A percentile compares a stretch with the other conserved stretches of the same genome.
phyloP scores from a whole-genome alignment of 352 stramenopile species.

The Phytophthora citricola region DNA sequence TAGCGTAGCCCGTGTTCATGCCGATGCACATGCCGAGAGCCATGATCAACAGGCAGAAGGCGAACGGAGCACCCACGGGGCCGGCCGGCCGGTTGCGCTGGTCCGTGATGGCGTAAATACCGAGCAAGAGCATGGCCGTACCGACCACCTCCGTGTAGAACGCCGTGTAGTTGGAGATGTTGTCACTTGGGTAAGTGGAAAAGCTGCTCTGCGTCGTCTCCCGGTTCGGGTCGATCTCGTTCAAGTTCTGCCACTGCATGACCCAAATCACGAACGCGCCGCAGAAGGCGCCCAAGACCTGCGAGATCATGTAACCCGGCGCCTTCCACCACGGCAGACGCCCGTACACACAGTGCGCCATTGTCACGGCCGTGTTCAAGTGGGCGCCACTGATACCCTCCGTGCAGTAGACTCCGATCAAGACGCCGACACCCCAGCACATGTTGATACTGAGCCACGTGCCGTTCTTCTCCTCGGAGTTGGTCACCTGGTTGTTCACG shows the following conservation, averaged over 20 bases:
- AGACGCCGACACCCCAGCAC: conserved; percentile 49
- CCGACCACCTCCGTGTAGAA: conserved; percentile 66
- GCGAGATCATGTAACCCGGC: conserved; percentile 48
- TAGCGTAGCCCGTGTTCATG: conserved; percentile 57
- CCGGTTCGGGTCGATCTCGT: conserved; percentile 50
- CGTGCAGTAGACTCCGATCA: conserved; percentile 58
- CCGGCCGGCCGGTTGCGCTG: conserved; percentile 34
- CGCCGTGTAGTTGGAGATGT: conserved; percentile 50
- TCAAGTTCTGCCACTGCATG: conserved; percentile 54
- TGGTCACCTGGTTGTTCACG: conserved; percentile 59
- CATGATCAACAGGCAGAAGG: conserved; percentile 56
- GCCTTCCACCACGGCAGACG: conserved; percentile 54
- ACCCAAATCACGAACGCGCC: conserved; percentile 48
- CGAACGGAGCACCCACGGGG: conserved; percentile 26
- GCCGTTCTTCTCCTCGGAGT: conserved; percentile 50
- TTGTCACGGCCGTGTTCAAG: conserved; percentile 61
- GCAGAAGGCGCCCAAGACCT: conserved; percentile 48
- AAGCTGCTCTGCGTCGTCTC: conserved; percentile 46
- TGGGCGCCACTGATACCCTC: conserved; percentile 55
- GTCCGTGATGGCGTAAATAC: conserved; percentile 60
- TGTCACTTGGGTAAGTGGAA: conserved; percentile 47
- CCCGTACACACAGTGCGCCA: conserved; percentile 49
- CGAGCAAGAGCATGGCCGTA: conserved; percentile 55
- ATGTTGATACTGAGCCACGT: conserved; percentile 66
- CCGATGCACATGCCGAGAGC: conserved; percentile 62